Evolutionary conservation across 306 rosid genomes (phyloP).

Genomic region (Lathyrus aphaca): DNA sequence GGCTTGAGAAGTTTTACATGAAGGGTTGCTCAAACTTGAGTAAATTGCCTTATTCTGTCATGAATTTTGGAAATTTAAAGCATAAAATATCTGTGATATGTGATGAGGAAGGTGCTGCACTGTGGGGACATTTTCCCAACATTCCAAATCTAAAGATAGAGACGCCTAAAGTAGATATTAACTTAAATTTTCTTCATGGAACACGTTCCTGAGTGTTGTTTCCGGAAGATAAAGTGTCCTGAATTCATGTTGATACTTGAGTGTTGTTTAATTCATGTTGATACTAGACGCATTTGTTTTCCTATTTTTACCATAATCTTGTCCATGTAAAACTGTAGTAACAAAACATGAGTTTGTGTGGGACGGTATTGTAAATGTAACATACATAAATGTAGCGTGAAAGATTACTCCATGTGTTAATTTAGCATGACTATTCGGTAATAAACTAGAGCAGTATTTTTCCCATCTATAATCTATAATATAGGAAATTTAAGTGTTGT

Average conservation of each 20-base stretch:
- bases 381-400: not conserved
- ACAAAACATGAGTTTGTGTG: not conserved
- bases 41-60: slow-evolving; percentile 38
- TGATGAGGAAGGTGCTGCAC: slow-evolving; percentile 47
- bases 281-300: not conserved
- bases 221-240: not conserved
- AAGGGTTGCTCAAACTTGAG: slow-evolving; percentile 43
- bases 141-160: slow-evolving; percentile 31
- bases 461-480: not conserved
- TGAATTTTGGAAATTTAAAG: slow-evolving; percentile 20
- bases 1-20: slow-evolving; percentile 45
- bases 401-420: slow-evolving; percentile 2
- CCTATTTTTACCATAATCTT: not conserved
- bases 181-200: slow-evolving; percentile 46
- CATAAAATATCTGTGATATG: slow-evolving; percentile 38
- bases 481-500: too few relatives aligned
- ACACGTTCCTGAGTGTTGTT: slow-evolving; percentile 22
- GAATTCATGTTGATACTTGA: slow-evolving; percentile 16
- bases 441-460: not conserved
- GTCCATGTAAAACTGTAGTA: not conserved
- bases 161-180: slow-evolving; percentile 31
- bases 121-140: slow-evolving; percentile 33
- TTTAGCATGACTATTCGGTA: not conserved
- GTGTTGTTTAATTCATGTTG: slow-evolving; percentile 12
- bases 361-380: not conserved